Evolutionary conservation across 1,139 yeast genomes (phyloP).

Genomic region (Yamadazyma spencermartinsiae): DNA sequence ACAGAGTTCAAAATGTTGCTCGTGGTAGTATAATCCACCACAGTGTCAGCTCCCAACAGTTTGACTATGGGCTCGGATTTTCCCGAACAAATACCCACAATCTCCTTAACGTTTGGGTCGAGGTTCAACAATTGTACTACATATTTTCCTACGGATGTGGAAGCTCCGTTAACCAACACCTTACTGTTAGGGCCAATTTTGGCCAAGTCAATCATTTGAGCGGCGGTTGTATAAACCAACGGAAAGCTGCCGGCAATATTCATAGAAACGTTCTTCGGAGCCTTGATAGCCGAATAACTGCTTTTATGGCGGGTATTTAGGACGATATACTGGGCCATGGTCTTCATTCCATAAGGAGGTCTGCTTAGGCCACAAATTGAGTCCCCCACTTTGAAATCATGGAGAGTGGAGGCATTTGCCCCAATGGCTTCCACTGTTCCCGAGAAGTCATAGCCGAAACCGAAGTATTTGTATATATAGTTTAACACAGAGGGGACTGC

Average conservation of each 20-base stretch:
- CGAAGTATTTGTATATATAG: constrained; percentile 20
- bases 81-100: constrained; percentile 43
- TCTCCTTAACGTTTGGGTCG: constrained; percentile 39
- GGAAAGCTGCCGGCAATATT: constrained; percentile 63
- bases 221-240: constrained; percentile 59
- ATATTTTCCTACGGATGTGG: constrained; percentile 67
- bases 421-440: constrained; percentile 69
- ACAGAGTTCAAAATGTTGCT: constrained; percentile 22
- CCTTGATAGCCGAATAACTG: constrained; percentile 31
- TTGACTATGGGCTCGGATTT: constrained; percentile 39
- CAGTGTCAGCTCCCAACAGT: constrained; percentile 51
- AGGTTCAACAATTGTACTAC: constrained; percentile 58
- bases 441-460: constrained; percentile 68
- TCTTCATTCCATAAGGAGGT: constrained; percentile 33
- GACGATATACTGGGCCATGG: constrained; percentile 31
- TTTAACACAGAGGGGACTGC: constrained; percentile 27
- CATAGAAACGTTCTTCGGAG: constrained; percentile 49
- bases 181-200: constrained; percentile 14
- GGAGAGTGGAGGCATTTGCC: constrained; percentile 25
- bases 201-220: constrained; percentile 31
- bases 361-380: constrained; percentile 65
- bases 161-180: constrained; percentile 69
- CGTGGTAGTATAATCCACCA: constrained; percentile 49
- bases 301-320: constrained; percentile 43
- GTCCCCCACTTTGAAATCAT: constrained; percentile 56